A percentile compares a stretch with the other conserved stretches of the same genome.
Evolutionary conservation across 345 rosid genomes (phyloP).

Genomic region (Salix arbutifolia): DNA sequence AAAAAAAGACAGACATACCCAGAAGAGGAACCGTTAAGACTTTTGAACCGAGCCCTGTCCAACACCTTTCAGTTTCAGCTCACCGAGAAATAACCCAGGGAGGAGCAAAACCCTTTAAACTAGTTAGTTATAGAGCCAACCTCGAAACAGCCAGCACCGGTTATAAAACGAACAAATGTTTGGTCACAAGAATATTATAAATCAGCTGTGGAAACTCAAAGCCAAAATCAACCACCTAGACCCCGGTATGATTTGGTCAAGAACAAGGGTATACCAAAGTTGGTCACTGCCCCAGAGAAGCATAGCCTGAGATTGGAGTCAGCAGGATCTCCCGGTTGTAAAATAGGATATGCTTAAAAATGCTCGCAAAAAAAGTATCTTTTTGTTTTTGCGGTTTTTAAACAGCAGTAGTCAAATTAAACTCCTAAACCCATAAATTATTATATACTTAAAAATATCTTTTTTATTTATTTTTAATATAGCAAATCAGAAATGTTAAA

Average conservation of each 20-base stretch:
- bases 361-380: conserved; percentile 7
- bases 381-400: conserved; percentile 1
- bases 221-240: not conserved
- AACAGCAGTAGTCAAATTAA: not conserved
- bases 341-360: conserved; percentile 30
- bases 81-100: conserved; percentile 12
- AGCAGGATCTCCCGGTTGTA: conserved; percentile 21
- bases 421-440: not conserved
- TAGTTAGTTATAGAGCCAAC: not conserved
- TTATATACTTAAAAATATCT: too few relatives aligned
- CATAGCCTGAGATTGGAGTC: not conserved
- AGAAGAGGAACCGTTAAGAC: conserved; percentile 8
- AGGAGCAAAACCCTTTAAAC: conserved; percentile 7
- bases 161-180: not conserved
- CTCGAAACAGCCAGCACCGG: not conserved
- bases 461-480: too few relatives aligned
- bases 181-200: not conserved
- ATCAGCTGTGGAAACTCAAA: not conserved
- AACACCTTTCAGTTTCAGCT: not conserved
- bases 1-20: not conserved
- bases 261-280: not conserved
- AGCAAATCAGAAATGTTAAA: too few relatives aligned
- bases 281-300: not conserved
- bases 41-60: not conserved
- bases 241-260: not conserved